A percentile compares a stretch with the other conserved stretches of the same genome.
These are phyloP conservation scores for Phytophthora uliginosa DNA, from an alignment of 352 stramenopile species.

Conservation along the genomic window DNA sequence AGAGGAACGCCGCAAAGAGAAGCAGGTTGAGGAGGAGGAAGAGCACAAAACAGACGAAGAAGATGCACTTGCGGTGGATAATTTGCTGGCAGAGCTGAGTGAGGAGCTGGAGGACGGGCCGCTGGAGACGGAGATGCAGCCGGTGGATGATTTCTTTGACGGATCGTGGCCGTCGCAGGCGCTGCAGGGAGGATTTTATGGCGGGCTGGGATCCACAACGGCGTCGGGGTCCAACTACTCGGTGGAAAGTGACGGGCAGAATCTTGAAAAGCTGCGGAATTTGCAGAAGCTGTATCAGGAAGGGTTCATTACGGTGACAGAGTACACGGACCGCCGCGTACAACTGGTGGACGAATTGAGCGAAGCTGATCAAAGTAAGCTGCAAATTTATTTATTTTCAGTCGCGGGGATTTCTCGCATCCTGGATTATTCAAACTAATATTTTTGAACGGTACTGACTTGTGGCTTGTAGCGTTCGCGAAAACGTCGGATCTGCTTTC, in stretches of 20 bases:
- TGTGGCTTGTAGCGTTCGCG: conserved; percentile 51
- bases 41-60: conserved; percentile 38
- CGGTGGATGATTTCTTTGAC: conserved; percentile 31
- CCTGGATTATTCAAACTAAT: conserved; percentile 15
- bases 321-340: conserved; percentile 76
- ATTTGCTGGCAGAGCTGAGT: conserved; percentile 22
- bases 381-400: conserved; percentile 7
- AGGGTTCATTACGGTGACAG: conserved; percentile 85
- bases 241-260: conserved; percentile 48
- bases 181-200: conserved; percentile 1
- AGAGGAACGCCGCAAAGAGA: conserved; percentile 8
- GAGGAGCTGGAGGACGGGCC: conserved; percentile 32
- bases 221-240: conserved; percentile 22
- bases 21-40: conserved; percentile 26
- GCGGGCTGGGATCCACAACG: background rate
- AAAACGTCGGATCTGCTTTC: conserved; percentile 71
- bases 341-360: conserved; percentile 75
- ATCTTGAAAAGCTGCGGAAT: conserved; percentile 74
- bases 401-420: background rate
- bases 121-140: conserved; percentile 11
- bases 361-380: conserved; percentile 67
- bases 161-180: conserved; percentile 24
- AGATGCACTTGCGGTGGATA: conserved; percentile 17
- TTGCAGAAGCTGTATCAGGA: conserved; percentile 81
- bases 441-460: background rate